A percentile compares a stretch with the other conserved stretches of the same genome.
phyloP scores from a whole-genome alignment of 2,329 filamentous ascomycete species.

The Dryadomyces sulphureus region DNA sequence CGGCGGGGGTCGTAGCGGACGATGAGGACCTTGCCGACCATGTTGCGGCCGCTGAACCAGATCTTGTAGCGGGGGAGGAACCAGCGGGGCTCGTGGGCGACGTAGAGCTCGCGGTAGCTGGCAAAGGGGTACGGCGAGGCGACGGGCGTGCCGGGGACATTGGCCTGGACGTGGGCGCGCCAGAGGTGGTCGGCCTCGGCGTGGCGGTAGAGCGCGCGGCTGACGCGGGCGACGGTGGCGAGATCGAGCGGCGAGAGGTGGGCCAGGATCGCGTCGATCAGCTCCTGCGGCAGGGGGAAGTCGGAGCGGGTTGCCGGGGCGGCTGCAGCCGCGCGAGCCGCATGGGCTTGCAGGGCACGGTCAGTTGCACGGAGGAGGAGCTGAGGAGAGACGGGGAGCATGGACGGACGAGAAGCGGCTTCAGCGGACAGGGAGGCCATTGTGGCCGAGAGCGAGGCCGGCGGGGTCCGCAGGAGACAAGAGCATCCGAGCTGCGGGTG shows the following conservation, averaged over 20 bases:
- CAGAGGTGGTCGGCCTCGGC: slow-evolving; percentile 56
- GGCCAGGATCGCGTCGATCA: slow-evolving; percentile 57
- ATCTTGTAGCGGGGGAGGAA: slow-evolving; percentile 67
- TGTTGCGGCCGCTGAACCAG: slow-evolving; percentile 68
- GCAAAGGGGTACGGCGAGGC: slow-evolving; percentile 40
- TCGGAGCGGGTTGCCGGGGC: background rate
- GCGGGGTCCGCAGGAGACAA: background rate
- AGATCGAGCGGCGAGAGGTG: slow-evolving; percentile 54
- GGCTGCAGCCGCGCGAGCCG: background rate
- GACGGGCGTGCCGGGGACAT: slow-evolving; percentile 44
- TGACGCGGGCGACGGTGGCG: slow-evolving; percentile 42
- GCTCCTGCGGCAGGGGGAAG: slow-evolving; percentile 50
- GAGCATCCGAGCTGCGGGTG: no score
- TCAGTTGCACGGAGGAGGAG: background rate
- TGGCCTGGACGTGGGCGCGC: slow-evolving; percentile 52
- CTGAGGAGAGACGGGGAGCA: background rate
- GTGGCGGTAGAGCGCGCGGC: slow-evolving; percentile 42
- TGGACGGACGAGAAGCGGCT: no score
- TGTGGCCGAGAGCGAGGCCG: background rate
- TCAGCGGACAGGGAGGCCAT: background rate
- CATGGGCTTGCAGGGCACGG: background rate
- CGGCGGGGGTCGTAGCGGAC: slow-evolving; percentile 59
- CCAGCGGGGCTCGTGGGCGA: slow-evolving; percentile 66
- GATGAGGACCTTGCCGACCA: slow-evolving; percentile 62
- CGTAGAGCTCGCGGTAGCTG: slow-evolving; percentile 58